These are phyloP conservation scores for Coemansia erecta DNA, from an alignment of 192 early-diverging fungal genomes.

Conservation along the genomic window DNA sequence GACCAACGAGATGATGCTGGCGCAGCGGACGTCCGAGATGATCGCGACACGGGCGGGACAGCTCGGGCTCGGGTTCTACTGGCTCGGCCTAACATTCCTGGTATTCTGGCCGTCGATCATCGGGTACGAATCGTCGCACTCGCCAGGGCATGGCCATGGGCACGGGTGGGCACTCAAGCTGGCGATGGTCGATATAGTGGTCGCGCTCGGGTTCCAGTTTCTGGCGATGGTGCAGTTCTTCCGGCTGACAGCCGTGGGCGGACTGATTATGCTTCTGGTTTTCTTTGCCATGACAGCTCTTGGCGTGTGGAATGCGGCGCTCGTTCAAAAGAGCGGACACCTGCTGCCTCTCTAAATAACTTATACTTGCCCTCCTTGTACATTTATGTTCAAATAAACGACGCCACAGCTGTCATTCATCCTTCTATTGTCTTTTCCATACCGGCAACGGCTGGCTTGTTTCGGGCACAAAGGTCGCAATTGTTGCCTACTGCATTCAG, in stretches of 20 bases:
- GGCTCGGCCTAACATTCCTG: constrained; percentile 43
- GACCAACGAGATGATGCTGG: constrained; percentile 33
- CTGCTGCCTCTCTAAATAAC: constrained; percentile 12
- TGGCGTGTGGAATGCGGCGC: constrained; percentile 38
- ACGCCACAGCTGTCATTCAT: too few relatives aligned
- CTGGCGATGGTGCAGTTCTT: constrained; percentile 48
- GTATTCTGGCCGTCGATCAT: constrained; percentile 41
- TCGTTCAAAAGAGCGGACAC: constrained; percentile 20
- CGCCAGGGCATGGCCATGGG: constrained; percentile 6
- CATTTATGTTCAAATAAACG: background rate
- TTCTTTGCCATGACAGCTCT: constrained; percentile 19
- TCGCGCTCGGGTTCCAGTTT: constrained; percentile 26
- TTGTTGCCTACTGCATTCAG: too few relatives aligned
- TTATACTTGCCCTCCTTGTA: background rate
- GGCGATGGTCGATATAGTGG: constrained; percentile 32
- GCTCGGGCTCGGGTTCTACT: constrained; percentile 44
- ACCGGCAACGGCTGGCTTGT: background rate
- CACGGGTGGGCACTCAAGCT: constrained; percentile 23
- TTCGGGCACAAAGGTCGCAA: too few relatives aligned
- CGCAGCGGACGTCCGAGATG: constrained; percentile 21
- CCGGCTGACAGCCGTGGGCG: constrained; percentile 26
- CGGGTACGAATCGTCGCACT: constrained; percentile 24
- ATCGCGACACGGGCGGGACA: constrained; percentile 34
- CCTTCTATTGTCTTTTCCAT: background rate
- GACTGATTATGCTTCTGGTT: constrained; percentile 33